A percentile compares a stretch with the other conserved stretches of the same genome.
phyloP scores from a whole-genome alignment of 2,329 filamentous ascomycete genomes.

The Ceratocystis huliohia region DNA sequence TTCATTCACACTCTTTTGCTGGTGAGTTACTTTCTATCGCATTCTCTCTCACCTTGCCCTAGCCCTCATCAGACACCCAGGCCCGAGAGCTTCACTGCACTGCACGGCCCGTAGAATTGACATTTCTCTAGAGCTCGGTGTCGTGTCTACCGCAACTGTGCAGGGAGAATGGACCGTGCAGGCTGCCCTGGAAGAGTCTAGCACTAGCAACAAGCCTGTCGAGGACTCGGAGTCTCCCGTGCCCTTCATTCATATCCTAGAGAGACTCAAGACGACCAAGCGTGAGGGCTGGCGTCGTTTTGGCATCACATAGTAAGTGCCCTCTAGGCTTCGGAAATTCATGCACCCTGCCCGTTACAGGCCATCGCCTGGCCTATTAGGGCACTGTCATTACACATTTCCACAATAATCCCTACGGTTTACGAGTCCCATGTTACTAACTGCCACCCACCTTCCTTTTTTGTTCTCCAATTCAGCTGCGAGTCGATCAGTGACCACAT shows the following conservation, averaged over 20 bases:
- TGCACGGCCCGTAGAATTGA: neutral
- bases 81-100: too few relatives aligned
- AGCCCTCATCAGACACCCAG: neutral
- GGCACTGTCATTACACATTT: neutral
- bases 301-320: conserved; percentile 47
- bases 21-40: conserved; percentile 26
- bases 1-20: neutral
- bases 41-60: conserved; percentile 25
- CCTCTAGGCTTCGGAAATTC: neutral
- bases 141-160: conserved; percentile 23
- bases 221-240: conserved; percentile 60
- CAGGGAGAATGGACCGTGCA: conserved; percentile 25
- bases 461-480: conserved; percentile 37
- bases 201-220: conserved; percentile 31
- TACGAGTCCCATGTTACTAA: neutral
- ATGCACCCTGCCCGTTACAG: neutral
- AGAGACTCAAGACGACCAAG: conserved; percentile 90
- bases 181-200: conserved; percentile 22
- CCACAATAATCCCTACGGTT: neutral
- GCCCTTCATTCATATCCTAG: conserved; percentile 87
- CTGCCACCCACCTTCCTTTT: neutral
- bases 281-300: conserved; percentile 93
- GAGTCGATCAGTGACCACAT: conserved; percentile 98
- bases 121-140: conserved; percentile 23
- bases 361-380: conserved; percentile 1